Percentiles rank a stretch among this genome's conserved stretches.
These are phyloP conservation scores for Chaetomium fimeti DNA, from an alignment of 495 filamentous ascomycete genomes.

Conservation along the genomic window DNA sequence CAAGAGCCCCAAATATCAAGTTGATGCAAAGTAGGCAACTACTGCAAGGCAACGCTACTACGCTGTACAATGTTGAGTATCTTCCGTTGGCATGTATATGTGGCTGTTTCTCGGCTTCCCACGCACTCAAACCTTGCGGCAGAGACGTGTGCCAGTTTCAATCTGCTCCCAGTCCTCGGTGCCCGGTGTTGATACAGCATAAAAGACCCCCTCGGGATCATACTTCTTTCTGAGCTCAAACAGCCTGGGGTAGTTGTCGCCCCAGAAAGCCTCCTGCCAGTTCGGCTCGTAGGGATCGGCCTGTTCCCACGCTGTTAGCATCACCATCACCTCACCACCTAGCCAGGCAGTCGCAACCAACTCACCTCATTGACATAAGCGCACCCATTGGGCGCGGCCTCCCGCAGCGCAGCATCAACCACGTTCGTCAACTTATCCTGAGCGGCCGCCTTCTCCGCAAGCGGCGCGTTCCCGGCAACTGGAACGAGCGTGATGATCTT, in stretches of 20 bases:
- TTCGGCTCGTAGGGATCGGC: slow-evolving; percentile 55
- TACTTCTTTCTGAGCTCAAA: slow-evolving; percentile 53
- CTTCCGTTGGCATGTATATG: too few relatives aligned
- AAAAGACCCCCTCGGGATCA: slow-evolving; percentile 57
- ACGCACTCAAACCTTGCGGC: slow-evolving; percentile 29
- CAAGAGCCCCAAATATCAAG: too few relatives aligned
- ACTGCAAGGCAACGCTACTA: too few relatives aligned
- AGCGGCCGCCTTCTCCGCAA: slow-evolving; percentile 39
- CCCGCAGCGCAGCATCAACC: slow-evolving; percentile 47
- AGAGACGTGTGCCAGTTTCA: slow-evolving; percentile 45
- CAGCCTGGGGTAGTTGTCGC: slow-evolving; percentile 48
- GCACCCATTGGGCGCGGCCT: slow-evolving; percentile 43
- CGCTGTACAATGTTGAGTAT: too few relatives aligned
- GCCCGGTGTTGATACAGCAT: slow-evolving; percentile 44
- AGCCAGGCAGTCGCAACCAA: not conserved
- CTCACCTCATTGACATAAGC: slow-evolving; percentile 48
- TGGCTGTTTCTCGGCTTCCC: not conserved
- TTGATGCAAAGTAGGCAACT: too few relatives aligned
- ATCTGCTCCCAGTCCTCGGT: slow-evolving; percentile 49
- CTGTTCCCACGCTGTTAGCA: slow-evolving; percentile 30
- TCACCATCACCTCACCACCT: not conserved
- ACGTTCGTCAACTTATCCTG: slow-evolving; percentile 44
- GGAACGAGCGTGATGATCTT: slow-evolving; percentile 49
- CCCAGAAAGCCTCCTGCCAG: slow-evolving; percentile 58
- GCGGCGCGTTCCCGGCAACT: slow-evolving; percentile 35